These are phyloP conservation scores for Hirschfeldia incana DNA, from an alignment of 345 rosid genomes.

Conservation along the genomic window DNA sequence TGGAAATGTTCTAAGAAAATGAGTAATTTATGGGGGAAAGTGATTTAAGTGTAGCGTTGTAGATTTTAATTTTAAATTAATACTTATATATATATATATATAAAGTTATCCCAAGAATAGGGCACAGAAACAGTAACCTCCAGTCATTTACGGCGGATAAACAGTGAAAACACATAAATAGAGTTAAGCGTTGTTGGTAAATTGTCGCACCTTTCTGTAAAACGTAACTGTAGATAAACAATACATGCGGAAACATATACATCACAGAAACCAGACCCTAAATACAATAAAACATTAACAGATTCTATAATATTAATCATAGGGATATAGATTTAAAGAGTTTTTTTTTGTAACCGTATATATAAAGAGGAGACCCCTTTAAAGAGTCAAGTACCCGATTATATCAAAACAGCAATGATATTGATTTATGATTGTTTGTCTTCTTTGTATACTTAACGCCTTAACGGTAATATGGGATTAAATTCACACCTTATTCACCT, in stretches of 20 bases:
- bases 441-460: conserved; percentile 14
- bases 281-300: not conserved
- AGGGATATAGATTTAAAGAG: not conserved
- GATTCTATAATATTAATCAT: not conserved
- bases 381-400: not conserved
- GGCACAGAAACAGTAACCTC: no score
- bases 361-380: not conserved
- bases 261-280: not conserved
- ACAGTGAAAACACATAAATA: no score
- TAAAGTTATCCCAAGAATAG: no score
- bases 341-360: no score
- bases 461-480: conserved; percentile 20
- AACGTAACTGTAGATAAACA: not conserved
- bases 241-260: not conserved
- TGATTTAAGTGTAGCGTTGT: not conserved
- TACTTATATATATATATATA: no score
- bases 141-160: no score
- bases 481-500: conserved; percentile 11
- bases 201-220: not conserved
- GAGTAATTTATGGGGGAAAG: not conserved
- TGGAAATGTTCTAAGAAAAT: not conserved
- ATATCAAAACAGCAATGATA: not conserved
- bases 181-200: not conserved
- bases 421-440: conserved; percentile 19
- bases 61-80: no score